Evolutionary conservation across 805 yeast species (phyloP), one percentile per base, ranked within the genome.

Genomic region (Barnettozyma sucrosica): DNA sequence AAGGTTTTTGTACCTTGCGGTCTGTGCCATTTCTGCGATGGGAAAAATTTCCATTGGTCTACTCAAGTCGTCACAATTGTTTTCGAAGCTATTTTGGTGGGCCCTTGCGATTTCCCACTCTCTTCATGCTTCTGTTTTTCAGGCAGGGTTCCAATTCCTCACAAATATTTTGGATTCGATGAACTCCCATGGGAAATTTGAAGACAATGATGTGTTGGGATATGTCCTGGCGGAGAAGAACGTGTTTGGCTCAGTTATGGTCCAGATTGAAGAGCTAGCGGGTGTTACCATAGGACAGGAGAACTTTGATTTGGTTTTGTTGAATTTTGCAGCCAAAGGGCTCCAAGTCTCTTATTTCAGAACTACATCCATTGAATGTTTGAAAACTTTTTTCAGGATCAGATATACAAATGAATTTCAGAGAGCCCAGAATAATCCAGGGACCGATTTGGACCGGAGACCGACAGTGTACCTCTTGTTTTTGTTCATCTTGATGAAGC

Each of bases 291-390:
- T 81, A 47, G 66, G 68, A 1, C 61, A 59, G 28, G 66, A 66
- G 2, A 81, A 77, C 56, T 73, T 83, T 53, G 80, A 82, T 47
- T 69, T 72, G 25, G 68, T 78, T 18, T 59, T 83, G 32, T 61
- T 79, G 26, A 67, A 69, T 39, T 57, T 75, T 19, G 63, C 78
- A 18, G 67, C 77, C 4, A 80, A 76, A 56, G 92, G 90, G 0
- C 62, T 83, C 36, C 74, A 76, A 33, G 64, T 79, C 8, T 79
- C 88, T 7, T 80, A 76, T 47, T 69, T 82, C 19, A 76, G 74
- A 48, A 73, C 71, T 9, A 65, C 71, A 3, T 75, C 86, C 0
- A 57, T 77, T 30, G 66, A 64, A 1, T 68, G 77, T 21, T 56
- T 83, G 54, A 68, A 67, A 43, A 57, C 63, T 0, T 61, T 78